These are phyloP conservation scores for Erysimum pusillum DNA, from an alignment of 441 rosid genomes.

Conservation along the genomic window DNA sequence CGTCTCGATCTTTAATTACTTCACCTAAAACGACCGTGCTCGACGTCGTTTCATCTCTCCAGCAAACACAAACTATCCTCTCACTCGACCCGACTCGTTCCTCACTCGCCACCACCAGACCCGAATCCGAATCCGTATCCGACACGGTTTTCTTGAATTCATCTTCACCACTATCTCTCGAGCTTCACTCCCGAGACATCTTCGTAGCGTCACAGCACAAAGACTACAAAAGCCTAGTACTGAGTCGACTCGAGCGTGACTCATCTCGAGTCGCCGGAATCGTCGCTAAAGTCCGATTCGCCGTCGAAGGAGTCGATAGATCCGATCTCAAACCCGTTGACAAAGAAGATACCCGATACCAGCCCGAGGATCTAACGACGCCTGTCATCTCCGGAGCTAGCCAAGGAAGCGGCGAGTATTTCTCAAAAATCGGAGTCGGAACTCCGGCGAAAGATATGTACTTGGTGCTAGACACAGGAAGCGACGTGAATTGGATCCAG, in stretches of 20 bases:
- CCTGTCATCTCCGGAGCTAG: slow-evolving; percentile 64
- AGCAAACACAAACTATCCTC: slow-evolving; percentile 60
- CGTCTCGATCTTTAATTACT: slow-evolving; percentile 49
- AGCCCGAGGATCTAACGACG: slow-evolving; percentile 60
- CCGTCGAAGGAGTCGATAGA: slow-evolving; percentile 54
- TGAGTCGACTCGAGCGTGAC: slow-evolving; percentile 79
- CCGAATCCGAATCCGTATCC: slow-evolving; percentile 30
- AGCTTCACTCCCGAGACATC: slow-evolving; percentile 69
- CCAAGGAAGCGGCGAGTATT: slow-evolving; percentile 83
- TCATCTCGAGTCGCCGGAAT: slow-evolving; percentile 65
- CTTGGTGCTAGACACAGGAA: slow-evolving; percentile 77
- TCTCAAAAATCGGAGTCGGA: slow-evolving; percentile 65
- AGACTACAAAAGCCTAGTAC: slow-evolving; percentile 62
- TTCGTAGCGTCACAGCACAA: slow-evolving; percentile 54
- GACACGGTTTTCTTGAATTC: slow-evolving; percentile 37
- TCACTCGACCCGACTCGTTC: slow-evolving; percentile 55
- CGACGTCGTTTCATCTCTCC: slow-evolving; percentile 63
- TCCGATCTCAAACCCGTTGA: slow-evolving; percentile 60
- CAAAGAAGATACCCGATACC: slow-evolving; percentile 44
- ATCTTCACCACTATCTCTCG: slow-evolving; percentile 59
- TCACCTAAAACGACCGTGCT: slow-evolving; percentile 48
- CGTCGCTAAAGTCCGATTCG: slow-evolving; percentile 51
- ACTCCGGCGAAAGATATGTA: slow-evolving; percentile 60
- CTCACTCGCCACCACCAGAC: slow-evolving; percentile 11
- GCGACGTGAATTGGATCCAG: slow-evolving; percentile 72